These are phyloP conservation scores for Pyropia haitanensis DNA, from an alignment of 23 red algal species.

Conservation along the genomic window DNA sequence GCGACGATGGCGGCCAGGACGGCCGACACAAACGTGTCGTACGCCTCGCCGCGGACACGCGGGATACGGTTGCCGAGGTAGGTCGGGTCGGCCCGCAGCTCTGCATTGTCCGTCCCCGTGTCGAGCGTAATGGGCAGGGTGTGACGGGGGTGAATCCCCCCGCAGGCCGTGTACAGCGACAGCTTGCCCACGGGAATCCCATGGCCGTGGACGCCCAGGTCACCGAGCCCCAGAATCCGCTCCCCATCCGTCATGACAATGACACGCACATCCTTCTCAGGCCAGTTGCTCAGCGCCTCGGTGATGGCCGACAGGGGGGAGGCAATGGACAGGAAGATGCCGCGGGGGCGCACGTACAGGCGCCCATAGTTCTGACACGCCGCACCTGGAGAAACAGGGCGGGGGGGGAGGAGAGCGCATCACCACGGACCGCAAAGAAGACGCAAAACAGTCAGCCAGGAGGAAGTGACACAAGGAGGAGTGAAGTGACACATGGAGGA, in stretches of 20 bases:
- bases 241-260: slow-evolving; percentile 85
- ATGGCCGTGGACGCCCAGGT: slow-evolving; percentile 75
- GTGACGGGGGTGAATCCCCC: slow-evolving; percentile 52
- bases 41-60: slow-evolving; percentile 63
- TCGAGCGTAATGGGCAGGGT: slow-evolving; percentile 82
- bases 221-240: slow-evolving; percentile 83
- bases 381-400: not conserved
- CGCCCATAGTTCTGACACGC: slow-evolving; percentile 64
- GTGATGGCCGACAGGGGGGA: slow-evolving; percentile 24
- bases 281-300: slow-evolving; percentile 61
- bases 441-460: too few relatives aligned
- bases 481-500: too few relatives aligned
- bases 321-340: slow-evolving; percentile 60
- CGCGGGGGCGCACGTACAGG: slow-evolving; percentile 57
- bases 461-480: too few relatives aligned
- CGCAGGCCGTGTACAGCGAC: slow-evolving; percentile 79
- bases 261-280: slow-evolving; percentile 35
- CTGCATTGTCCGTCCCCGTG: slow-evolving; percentile 58
- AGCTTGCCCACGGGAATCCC: slow-evolving; percentile 89
- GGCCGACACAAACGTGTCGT: slow-evolving; percentile 77
- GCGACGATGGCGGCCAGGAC: slow-evolving; percentile 45
- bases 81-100: slow-evolving; percentile 35
- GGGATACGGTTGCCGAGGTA: slow-evolving; percentile 55
- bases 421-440: too few relatives aligned
- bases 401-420: too few relatives aligned